Conservation (phyloP, 108 stramenopile species). For the Nitzschia sp. region DNA sequence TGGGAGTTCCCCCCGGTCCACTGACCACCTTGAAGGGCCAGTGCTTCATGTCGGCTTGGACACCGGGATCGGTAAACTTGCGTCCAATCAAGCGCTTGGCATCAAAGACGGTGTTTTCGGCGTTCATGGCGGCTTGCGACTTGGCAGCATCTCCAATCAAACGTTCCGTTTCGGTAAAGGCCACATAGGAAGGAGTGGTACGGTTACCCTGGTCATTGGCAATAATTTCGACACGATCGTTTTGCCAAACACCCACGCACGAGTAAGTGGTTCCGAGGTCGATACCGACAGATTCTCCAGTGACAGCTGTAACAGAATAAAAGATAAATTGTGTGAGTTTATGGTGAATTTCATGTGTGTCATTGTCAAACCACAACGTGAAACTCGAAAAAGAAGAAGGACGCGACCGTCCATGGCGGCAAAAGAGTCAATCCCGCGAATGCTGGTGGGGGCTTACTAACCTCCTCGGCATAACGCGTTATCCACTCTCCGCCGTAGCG, state of each 20-base stretch:
- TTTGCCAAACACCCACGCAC: conserved; percentile 99
- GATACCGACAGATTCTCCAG: conserved; percentile 90
- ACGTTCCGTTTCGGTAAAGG: conserved; percentile 98
- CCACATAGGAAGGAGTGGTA: conserved; percentile 99
- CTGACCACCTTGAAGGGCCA: conserved; percentile 96
- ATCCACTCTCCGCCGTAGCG: no score
- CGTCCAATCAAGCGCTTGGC: conserved; percentile 99
- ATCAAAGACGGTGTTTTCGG: conserved; percentile 97
- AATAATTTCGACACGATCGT: conserved; percentile 99
- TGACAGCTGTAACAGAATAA: conserved; percentile 36
- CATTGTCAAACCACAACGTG: background rate
- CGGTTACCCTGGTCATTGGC: conserved; percentile 99
- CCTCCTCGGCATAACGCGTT: no score
- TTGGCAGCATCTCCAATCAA: conserved; percentile 96
- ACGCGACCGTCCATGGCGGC: no score
- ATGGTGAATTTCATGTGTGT: no score
- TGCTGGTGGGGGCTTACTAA: no score
- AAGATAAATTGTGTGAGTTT: no score
- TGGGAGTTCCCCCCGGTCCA: conserved; percentile 92
- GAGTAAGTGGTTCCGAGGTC: conserved; percentile 96
- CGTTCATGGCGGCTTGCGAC: conserved; percentile 98
- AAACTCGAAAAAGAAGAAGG: background rate
- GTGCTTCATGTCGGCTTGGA: conserved; percentile 98
- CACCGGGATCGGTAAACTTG: conserved; percentile 91
- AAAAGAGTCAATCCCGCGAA: no score